These are phyloP conservation scores for Brettanomyces nanus DNA, from an alignment of 805 yeast species.

Conservation along the genomic window DNA sequence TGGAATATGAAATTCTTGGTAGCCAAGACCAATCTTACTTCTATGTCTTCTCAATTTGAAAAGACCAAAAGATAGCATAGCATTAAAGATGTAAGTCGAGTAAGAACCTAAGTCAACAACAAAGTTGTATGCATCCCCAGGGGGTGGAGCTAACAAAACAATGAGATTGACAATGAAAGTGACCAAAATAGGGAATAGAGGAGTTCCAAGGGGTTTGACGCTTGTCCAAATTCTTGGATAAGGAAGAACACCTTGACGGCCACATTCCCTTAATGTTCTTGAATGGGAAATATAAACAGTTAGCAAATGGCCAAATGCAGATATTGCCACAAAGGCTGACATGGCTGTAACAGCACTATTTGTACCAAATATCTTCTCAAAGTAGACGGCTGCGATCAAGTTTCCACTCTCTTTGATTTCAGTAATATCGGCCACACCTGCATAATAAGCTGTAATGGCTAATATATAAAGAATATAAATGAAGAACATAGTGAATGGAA, in stretches of 20 bases:
- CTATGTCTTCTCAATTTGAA: conserved; percentile 34
- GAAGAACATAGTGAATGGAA: conserved; percentile 60
- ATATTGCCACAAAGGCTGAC: conserved; percentile 71
- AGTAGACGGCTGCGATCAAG: conserved; percentile 69
- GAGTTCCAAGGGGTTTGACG: conserved; percentile 65
- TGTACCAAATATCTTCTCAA: conserved; percentile 59
- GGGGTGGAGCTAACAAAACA: conserved; percentile 73
- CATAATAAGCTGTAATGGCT: conserved; percentile 72
- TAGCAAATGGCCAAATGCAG: conserved; percentile 76
- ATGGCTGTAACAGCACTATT: conserved; percentile 56
- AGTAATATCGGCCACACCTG: conserved; percentile 61
- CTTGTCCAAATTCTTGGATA: conserved; percentile 64
- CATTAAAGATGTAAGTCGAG: conserved; percentile 70
- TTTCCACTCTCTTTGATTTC: conserved; percentile 53
- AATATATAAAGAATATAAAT: conserved; percentile 64
- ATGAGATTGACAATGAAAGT: conserved; percentile 72
- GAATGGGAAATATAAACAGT: conserved; percentile 82
- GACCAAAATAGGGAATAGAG: conserved; percentile 63
- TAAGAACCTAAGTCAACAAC: conserved; percentile 73
- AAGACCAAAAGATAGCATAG: conserved; percentile 57
- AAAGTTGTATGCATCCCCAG: conserved; percentile 83
- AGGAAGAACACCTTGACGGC: conserved; percentile 76
- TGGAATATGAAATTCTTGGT: conserved; percentile 27
- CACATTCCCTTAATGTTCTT: conserved; percentile 70
- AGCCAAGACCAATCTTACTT: conserved; percentile 27